Evolutionary conservation across 169 alveolate genomes (phyloP).

Genomic region (Babesia divergens): DNA sequence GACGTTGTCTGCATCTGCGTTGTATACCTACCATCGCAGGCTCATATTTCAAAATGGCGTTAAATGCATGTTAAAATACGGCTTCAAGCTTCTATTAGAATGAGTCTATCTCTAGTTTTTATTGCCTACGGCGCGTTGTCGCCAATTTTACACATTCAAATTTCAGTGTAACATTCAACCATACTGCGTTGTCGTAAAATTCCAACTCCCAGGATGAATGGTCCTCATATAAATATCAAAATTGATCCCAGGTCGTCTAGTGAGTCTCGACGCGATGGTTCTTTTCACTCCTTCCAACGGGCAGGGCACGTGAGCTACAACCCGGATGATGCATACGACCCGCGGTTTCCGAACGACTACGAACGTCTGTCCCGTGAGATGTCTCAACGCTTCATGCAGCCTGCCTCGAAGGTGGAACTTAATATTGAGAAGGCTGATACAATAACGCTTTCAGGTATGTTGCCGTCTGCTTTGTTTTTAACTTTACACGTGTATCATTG

Average conservation of each 20-base stretch:
- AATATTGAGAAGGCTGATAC: conserved; percentile 2
- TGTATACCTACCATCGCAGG: too few relatives aligned
- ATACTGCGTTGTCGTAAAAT: too few relatives aligned
- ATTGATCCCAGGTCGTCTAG: not conserved
- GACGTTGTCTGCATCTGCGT: too few relatives aligned
- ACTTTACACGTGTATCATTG: too few relatives aligned
- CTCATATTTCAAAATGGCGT: too few relatives aligned
- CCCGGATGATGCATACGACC: conserved; percentile 59
- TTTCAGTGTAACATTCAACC: too few relatives aligned
- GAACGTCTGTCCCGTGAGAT: conserved; percentile 17
- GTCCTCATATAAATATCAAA: not conserved
- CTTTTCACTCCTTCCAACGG: not conserved
- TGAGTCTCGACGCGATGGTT: not conserved
- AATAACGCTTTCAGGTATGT: conserved; percentile 10
- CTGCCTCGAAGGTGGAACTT: conserved; percentile 4
- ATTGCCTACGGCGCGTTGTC: too few relatives aligned
- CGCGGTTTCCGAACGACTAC: conserved; percentile 55
- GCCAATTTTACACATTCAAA: too few relatives aligned
- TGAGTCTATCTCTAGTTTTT: too few relatives aligned
- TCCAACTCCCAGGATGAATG: too few relatives aligned
- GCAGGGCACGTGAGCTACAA: conserved; percentile 31
- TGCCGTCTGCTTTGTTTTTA: not conserved
- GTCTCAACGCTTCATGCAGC: not conserved
- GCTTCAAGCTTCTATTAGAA: too few relatives aligned
- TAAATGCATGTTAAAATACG: too few relatives aligned